Evolutionary conservation across 495 filamentous ascomycete species (phyloP), one percentile per base, ranked within the genome.

Genomic region (Cudoniella acicularis): DNA sequence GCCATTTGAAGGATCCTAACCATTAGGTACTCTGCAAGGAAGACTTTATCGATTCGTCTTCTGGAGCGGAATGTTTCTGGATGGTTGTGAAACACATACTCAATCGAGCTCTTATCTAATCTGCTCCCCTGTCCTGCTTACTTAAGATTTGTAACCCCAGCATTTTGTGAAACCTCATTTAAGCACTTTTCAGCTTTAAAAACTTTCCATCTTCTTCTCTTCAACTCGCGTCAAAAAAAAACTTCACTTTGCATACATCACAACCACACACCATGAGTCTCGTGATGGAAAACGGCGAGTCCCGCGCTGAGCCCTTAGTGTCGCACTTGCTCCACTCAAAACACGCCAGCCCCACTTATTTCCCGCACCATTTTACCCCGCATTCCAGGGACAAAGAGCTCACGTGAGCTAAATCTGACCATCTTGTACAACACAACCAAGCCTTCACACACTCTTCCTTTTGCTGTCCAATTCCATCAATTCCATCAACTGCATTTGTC

Each of bases 341-440:
- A 36, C 30, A 36, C 30, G 30, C 30, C 30, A 36, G 13, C 30
- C 30, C 30, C 30, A 36, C 6, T 36, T 36, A 36, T 36, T 36
- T 36, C 30, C 30, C 30, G 30, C 30, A 36, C 30, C 30, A 36
- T 13, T 36, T 46, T 55, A 55, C 52, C 52, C 52, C 52, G 52
- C 52, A 55, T 55, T 55, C 52, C 52, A 3, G 21, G 40, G 27
- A 21, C 40, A 16, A 23, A 55, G 21, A 24, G 18, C 52, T 55
- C 52, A 55, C 52, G 52, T 55, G 52, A 45, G 52, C 36, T 21
- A 24, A 50, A 51, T 41, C 47, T 57, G 47, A 18, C 47, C 24
- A 51, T 50, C 26, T 36, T 50, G 55, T 49, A 26, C 48, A 46
- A 50, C 55, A 11, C 27, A 20, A 26, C 55, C 25, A 23, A 20